Evolutionary conservation across 1,139 yeast species (phyloP), one percentile per base, ranked within the genome.

Genomic region (Chernovozyma sophiae-reginae): DNA sequence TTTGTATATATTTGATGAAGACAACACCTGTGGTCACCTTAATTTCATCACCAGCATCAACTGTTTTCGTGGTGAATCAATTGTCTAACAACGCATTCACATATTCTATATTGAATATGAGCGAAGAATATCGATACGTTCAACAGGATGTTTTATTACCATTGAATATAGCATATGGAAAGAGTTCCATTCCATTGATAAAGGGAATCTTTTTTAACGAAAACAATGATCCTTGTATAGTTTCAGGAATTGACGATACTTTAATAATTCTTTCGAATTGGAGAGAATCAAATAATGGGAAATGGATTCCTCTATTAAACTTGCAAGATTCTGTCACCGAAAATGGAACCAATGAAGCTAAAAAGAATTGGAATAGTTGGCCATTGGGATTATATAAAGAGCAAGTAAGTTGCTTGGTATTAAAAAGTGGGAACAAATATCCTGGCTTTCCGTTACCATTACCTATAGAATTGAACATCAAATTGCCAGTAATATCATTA

Each of bases 261-360:
- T 65, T 92, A 32, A 59, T 85, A 27, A 75, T 85, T 0, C 65
- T 92, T 30, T 71, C 81, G 19, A 77, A 81, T 45, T 90, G 97
- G 97, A 71, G 96, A 51, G 76, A 73, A 27, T 66, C 84, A 2
- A 62, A 74, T 33, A 94, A 89, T 55, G 81, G 95, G 3, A 72
- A 79, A 47, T 92, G 97, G 97, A 69, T 86, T 10, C 97, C 97
- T 1, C 53, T 90, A n/a, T 64, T 90, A 40, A 86, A 86, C 53
- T 72, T 87, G 19, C 65, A 64, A 17, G 72, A 72, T 27, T 79
- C 77, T 2, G 74, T 82, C 22, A 72, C 77, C 8, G 76, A 72
- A 34, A 56, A 63, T 39, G 80, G 82, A 37, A 58, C 66, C n/a
- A 66, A 66, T 42, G 61, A 62, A 13, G 63, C 65, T 34, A 67